Evolutionary conservation across 176 grass and related monocot genomes (phyloP).

Genomic region (Miscanthus lutarioriparius): DNA sequence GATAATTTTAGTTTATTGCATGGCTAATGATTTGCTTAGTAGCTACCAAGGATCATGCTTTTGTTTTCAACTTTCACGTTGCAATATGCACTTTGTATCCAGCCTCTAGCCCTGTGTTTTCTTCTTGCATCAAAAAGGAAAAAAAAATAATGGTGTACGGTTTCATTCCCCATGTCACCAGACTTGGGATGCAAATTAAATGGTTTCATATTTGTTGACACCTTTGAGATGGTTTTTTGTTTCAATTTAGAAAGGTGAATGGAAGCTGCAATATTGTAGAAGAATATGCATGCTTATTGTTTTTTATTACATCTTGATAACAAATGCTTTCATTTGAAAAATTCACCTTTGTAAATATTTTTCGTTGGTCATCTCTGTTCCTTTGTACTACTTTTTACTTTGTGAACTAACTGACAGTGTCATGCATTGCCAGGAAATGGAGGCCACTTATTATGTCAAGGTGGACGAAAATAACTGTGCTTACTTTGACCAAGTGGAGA

Average conservation of each 20-base stretch:
- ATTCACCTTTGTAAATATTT: conserved; percentile 8
- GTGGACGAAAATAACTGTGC: conserved; percentile 64
- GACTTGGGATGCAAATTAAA: conserved; percentile 4
- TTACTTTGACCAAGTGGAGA: conserved; percentile 85
- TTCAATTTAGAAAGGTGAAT: background rate
- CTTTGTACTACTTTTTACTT: conserved; percentile 29
- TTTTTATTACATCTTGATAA: background rate
- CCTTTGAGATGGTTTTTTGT: background rate
- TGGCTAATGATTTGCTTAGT: background rate
- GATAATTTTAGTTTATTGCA: background rate
- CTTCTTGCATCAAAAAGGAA: background rate
- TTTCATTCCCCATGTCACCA: background rate
- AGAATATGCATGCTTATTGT: background rate
- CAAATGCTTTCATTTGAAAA: background rate
- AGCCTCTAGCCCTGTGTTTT: background rate
- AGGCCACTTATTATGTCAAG: conserved; percentile 64
- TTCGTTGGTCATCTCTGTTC: background rate
- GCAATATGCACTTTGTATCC: background rate
- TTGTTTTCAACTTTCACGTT: background rate
- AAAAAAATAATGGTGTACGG: background rate
- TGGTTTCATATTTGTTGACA: background rate
- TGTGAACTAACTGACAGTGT: conserved; percentile 17
- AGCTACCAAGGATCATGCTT: background rate
- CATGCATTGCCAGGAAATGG: conserved; percentile 58
- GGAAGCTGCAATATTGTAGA: background rate